Evolutionary conservation across 345 rosid species (phyloP), one percentile per base, ranked within the genome.

Genomic region (Rhodomyrtus tomentosa): DNA sequence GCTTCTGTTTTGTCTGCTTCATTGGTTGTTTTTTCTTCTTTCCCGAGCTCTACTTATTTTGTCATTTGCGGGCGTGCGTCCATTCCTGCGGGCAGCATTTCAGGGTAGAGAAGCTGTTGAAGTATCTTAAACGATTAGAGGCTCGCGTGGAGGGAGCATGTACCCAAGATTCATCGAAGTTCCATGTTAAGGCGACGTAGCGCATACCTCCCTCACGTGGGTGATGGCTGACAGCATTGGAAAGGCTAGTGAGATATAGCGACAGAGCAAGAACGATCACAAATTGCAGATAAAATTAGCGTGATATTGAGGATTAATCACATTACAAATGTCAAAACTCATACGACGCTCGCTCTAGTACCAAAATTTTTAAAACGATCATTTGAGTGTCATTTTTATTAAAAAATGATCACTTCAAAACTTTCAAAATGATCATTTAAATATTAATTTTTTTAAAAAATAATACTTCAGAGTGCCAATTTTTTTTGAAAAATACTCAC

Each of bases 41-140:
- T 48, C 20, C 3, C 3, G 8, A 53, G 20, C 24, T 53, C 25
- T 7, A 53, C 55, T 21, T 6, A 20, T 20, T 20, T 7, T 20
- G 55, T 53, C 55, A 6, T 68, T 18, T 2, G 84, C 92, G 1
- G 89, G 88, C 83, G 91, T 92, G 50, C 40, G 73, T 29, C 21
- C 73, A 59, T 59, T 15, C 32, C 40, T 29, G 7, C 32, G 14
- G 5, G 36, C 16, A 27, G 38, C 45, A 36, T 32, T 68, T 68
- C 25, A 36, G 13, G 42, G 76, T 18, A 36, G 45, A 68, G 25
- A 45, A 68, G 6, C 76, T 36, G 76, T 18, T 36, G 45, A 4
- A 36, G 42, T 36, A 68, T 68, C 45, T 68, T 18, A 32, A 32
- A 4, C 76, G 22, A 8, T 36, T 18, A 36, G 3, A 36, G 22